phyloP scores from a whole-genome alignment of 805 yeast species.

The Teunomyces stri region DNA sequence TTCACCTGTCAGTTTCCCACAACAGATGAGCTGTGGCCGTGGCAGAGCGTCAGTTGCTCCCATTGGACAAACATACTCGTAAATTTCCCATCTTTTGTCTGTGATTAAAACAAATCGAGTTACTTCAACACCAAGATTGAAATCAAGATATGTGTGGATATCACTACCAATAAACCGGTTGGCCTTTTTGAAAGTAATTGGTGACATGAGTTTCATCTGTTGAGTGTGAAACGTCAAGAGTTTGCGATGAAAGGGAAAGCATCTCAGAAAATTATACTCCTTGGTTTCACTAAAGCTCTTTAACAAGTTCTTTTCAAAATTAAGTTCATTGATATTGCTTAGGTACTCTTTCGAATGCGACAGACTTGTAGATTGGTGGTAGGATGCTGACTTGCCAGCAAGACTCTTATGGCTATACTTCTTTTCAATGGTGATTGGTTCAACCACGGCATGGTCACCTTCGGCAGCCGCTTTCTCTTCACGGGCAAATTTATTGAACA shows the following conservation, averaged over 20 bases:
- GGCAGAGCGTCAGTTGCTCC: constrained; percentile 30
- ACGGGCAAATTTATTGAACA: constrained; percentile 41
- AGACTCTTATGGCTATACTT: not conserved
- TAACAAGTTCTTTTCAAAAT: constrained; percentile 18
- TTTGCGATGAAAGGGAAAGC: constrained; percentile 79
- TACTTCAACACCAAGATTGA: constrained; percentile 51
- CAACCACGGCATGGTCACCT: constrained; percentile 2
- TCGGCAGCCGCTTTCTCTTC: constrained; percentile 22
- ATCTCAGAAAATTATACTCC: constrained; percentile 69
- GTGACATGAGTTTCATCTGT: constrained; percentile 41
- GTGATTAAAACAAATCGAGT: constrained; percentile 63
- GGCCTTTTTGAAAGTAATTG: constrained; percentile 23
- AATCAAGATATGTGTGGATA: constrained; percentile 30
- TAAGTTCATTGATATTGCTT: constrained; percentile 4
- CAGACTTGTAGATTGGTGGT: not conserved
- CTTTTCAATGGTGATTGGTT: constrained; percentile 11
- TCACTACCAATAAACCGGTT: constrained; percentile 28
- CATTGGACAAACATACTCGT: constrained; percentile 43
- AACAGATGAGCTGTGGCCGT: constrained; percentile 56
- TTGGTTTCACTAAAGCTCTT: constrained; percentile 36
- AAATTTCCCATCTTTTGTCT: constrained; percentile 74
- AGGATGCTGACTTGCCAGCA: not conserved
- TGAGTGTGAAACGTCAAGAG: constrained; percentile 52
- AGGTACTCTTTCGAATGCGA: constrained; percentile 1
- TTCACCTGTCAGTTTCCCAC: constrained; percentile 70